Evolutionary conservation across 2,329 filamentous ascomycete genomes (phyloP), one percentile per base, ranked within the genome.

Genomic region (Fusarium falciforme): DNA sequence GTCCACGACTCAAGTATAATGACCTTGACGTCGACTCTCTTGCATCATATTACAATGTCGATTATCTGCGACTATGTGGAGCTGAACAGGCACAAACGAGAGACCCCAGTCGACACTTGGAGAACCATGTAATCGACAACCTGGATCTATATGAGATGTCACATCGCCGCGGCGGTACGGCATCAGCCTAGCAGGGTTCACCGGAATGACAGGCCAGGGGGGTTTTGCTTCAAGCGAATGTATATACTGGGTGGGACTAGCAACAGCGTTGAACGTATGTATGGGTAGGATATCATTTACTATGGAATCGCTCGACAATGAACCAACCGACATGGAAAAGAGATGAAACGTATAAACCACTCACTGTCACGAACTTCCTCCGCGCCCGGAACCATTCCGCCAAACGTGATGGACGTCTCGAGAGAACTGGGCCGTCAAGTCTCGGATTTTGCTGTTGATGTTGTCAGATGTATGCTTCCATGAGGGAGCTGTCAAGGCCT

Each of bases 371-470:
- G 68, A 25, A 22, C 40, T 61, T 4, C 35, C 22, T 12, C 49
- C 49, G n/a, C 25, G 44, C 12, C 36, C 36, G 10, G 58, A 29
- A 4, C 65, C 64, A 20, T 55, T 67, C 38, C 74, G 31, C 73
- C 73, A 75, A 17, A 76, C 67, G 22, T 64, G 61, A 35, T 75
- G 47, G 22, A 75, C 73, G 31, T 75, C 73, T 17, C 58, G 57
- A 4, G 73, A 75, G 55, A 75, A 75, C 14, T 74, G 73, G 3
- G 73, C 73, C 6, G 73, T 75, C 20, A 75, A 58, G 12, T 75
- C 73, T 17, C 70, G 73, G 25, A 75, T 75, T 52, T 75, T 75
- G 29, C 73, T 75, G 22, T 49, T 11, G 4, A 6, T 17, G 11
- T 4, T 12, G 47, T 60, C 17, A 67, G 70, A 22, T 36, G 12